These are phyloP conservation scores for Aspergillus steynii DNA, from an alignment of 495 filamentous ascomycete genomes.

Conservation along the genomic window DNA sequence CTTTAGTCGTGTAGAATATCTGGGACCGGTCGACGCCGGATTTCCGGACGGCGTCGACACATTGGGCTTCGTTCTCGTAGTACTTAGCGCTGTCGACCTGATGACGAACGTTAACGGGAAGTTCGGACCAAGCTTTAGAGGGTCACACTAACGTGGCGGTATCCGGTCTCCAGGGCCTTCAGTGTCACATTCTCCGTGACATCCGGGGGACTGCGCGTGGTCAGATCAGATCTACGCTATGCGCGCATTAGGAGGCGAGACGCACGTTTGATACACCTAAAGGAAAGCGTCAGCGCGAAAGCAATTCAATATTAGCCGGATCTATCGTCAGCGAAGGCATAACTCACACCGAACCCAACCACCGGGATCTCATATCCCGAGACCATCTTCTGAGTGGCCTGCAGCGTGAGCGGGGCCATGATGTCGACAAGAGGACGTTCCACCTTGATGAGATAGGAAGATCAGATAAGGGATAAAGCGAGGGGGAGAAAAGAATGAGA, in stretches of 20 bases:
- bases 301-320: no score
- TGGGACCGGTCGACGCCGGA: conserved; percentile 47
- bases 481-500: neutral
- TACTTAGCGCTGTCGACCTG: conserved; percentile 54
- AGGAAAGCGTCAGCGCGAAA: neutral
- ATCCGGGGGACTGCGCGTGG: conserved; percentile 46
- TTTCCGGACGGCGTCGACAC: conserved; percentile 45
- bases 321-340: neutral
- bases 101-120: neutral
- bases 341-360: conserved; percentile 70
- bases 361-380: conserved; percentile 78
- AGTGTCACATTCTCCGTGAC: conserved; percentile 55
- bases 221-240: neutral
- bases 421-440: conserved; percentile 1
- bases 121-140: neutral
- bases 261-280: conserved; percentile 75
- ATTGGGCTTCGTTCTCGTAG: conserved; percentile 57
- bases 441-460: neutral
- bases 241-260: neutral
- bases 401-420: conserved; percentile 62
- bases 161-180: conserved; percentile 68
- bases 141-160: conserved; percentile 60
- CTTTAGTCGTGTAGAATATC: conserved; percentile 60
- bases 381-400: conserved; percentile 66
- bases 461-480: neutral